Base-by-base conservation (phyloP, 768 basidiomycete species). In the Hygrocybe coccinea region DNA sequence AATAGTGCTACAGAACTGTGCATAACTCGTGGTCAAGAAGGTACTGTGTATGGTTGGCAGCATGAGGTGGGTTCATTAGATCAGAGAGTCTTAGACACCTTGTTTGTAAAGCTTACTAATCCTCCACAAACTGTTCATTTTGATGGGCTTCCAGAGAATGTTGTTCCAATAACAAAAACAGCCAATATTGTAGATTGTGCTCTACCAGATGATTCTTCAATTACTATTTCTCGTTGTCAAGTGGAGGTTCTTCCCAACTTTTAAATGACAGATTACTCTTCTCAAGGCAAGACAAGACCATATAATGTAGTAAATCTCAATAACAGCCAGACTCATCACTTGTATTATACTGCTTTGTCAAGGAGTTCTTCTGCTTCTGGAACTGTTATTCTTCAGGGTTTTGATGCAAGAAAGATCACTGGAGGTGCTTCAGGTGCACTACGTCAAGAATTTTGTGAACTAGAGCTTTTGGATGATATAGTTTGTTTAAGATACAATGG, bases 1-100 rank as follows among this genome's bases (percentile, higher is more conserved):
- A 71, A 71, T 60, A 52, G 60, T 37, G 65, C 63, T 1, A 70
- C 67, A 25, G 69, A 70, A 24, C 50, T 66, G 2, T 66, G 67
- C 41, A 67, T 69, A 2, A 71, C 69, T 17, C 65, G 65, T 50
- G 70, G 70, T 2, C 66, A 67, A 59, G 66, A 70, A 53, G 69
- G 55, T 2, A 44, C 41, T 39, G 65, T 71, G 2, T 38, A 50
- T 52, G 65, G 63, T 1, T 71, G 70, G 70, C 43, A 64, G 12
- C 45, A 52, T n/a, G 24, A 12, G 34, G 55, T 19, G 8, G 60
- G 61, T 10, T n/a, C 52, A 12, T n/a, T 50, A 22, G 65, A 60
- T 9, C 60, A 59, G 37, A n/a, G 11, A 14, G 34, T 62, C 6
- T 50, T 65, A 9, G 62, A 65, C 33, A 58, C 54, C 10, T 34